Evolutionary conservation across 2,329 filamentous ascomycete genomes (phyloP).

Genomic region (Aureobasidium leucospermi): DNA sequence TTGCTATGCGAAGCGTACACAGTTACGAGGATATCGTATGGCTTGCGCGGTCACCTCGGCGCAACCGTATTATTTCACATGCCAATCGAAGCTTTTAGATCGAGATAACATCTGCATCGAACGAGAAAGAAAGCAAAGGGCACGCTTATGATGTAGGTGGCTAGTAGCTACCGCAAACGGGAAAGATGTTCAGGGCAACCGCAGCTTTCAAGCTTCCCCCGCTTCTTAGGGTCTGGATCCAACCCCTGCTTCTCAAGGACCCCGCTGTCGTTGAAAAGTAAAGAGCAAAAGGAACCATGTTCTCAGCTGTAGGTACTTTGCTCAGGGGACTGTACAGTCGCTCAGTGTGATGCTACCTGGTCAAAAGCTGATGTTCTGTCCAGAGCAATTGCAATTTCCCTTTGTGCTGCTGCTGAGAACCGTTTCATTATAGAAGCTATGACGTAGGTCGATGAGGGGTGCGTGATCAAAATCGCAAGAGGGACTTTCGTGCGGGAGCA

Average conservation of each 20-base stretch:
- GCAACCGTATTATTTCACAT: background rate
- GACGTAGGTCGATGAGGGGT: conserved; percentile 4
- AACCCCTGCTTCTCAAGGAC: background rate
- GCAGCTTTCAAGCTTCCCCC: conserved; percentile 1
- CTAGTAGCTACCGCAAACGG: conserved; percentile 7
- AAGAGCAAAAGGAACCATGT: too few relatives aligned
- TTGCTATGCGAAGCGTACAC: background rate
- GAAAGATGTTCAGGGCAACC: conserved; percentile 5
- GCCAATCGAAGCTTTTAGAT: background rate
- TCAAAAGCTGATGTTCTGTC: background rate
- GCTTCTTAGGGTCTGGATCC: background rate
- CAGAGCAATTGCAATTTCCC: background rate
- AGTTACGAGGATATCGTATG: background rate
- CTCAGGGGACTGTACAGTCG: too few relatives aligned
- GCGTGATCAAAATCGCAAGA: background rate
- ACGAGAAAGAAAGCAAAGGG: background rate
- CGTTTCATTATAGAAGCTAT: background rate
- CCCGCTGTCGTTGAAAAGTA: background rate
- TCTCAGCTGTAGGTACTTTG: too few relatives aligned
- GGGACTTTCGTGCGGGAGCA: conserved; percentile 1
- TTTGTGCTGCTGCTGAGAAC: background rate
- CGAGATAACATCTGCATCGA: background rate
- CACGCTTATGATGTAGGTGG: background rate
- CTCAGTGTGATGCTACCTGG: background rate
- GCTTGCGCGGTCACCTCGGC: background rate